phyloP scores from a whole-genome alignment of 2,329 filamentous ascomycete genomes.

The Pseudocercospora fijiensis region DNA sequence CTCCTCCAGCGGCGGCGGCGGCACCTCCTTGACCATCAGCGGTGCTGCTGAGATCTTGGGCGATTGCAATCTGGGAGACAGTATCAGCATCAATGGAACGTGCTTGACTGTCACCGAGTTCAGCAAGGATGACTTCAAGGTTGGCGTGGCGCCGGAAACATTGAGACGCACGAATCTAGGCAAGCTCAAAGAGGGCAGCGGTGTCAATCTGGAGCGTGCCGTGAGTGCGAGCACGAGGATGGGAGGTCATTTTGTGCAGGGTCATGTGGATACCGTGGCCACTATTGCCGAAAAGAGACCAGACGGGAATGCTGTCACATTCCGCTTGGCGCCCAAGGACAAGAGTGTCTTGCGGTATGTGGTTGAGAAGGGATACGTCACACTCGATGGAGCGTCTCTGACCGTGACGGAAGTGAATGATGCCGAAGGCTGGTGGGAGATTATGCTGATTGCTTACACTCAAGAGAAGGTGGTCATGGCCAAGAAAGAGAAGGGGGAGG shows the following conservation, averaged over 20 bases:
- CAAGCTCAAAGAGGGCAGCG: constrained; percentile 61
- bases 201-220: constrained; percentile 90
- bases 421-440: constrained; percentile 81
- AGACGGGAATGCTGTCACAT: constrained; percentile 87
- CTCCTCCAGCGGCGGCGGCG: constrained; percentile 67
- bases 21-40: constrained; percentile 85
- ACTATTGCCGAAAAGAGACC: constrained; percentile 68
- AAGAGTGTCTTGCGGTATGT: constrained; percentile 75
- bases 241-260: constrained; percentile 97
- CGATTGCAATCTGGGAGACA: constrained; percentile 86
- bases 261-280: constrained; percentile 90
- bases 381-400: constrained; percentile 89
- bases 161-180: constrained; percentile 95
- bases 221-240: constrained; percentile 89
- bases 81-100: constrained; percentile 91
- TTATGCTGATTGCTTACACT: constrained; percentile 97
- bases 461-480: constrained; percentile 87
- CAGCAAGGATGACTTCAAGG: constrained; percentile 67
- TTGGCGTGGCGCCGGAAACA: constrained; percentile 93
- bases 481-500: constrained; percentile 72
- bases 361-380: constrained; percentile 94
- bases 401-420: constrained; percentile 88
- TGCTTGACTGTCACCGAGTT: constrained; percentile 90
- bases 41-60: constrained; percentile 72
- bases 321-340: constrained; percentile 74